A percentile compares a stretch with the other conserved stretches of the same genome.
Conservation (phyloP, 371 early-diverging fungal species). For the Rhizopus arrhizus region DNA sequence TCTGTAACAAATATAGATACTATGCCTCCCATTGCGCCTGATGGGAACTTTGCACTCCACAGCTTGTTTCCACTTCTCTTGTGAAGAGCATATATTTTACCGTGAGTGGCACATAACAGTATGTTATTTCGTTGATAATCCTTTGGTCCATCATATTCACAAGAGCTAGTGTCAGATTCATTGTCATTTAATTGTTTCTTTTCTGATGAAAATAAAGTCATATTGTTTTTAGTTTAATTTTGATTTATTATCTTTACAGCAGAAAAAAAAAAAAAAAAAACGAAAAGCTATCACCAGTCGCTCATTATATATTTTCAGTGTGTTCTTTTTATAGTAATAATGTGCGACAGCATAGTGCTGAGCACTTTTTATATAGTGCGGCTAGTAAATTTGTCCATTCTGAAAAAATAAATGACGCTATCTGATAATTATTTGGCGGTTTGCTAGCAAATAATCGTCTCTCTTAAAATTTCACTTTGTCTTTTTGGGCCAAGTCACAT, state of each 20-base stretch:
- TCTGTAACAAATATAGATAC: slow-evolving; percentile 16
- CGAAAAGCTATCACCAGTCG: not conserved
- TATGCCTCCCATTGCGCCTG: slow-evolving; percentile 4
- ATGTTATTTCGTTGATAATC: slow-evolving; percentile 29
- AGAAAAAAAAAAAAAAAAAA: slow-evolving; percentile 4
- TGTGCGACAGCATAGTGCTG: no score
- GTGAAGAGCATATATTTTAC: slow-evolving; percentile 42
- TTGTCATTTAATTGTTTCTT: slow-evolving; percentile 3
- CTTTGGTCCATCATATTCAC: not conserved
- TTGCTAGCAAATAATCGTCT: no score
- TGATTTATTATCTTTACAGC: not conserved
- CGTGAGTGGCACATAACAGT: slow-evolving; percentile 36
- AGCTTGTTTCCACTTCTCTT: slow-evolving; percentile 33
- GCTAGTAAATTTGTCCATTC: no score
- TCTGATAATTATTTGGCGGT: no score
- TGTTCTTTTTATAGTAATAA: no score
- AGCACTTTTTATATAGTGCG: no score
- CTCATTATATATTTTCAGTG: no score
- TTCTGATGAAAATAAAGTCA: slow-evolving; percentile 11
- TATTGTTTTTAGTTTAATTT: slow-evolving; percentile 1
- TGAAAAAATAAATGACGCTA: no score
- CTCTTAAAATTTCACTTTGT: no score
- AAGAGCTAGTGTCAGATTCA: not conserved
- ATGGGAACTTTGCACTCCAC: slow-evolving; percentile 30
- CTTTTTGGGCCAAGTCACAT: no score